Evolutionary conservation across 306 rosid species (phyloP), one percentile per base, ranked within the genome.

Genomic region (Citrullus colocynthis): DNA sequence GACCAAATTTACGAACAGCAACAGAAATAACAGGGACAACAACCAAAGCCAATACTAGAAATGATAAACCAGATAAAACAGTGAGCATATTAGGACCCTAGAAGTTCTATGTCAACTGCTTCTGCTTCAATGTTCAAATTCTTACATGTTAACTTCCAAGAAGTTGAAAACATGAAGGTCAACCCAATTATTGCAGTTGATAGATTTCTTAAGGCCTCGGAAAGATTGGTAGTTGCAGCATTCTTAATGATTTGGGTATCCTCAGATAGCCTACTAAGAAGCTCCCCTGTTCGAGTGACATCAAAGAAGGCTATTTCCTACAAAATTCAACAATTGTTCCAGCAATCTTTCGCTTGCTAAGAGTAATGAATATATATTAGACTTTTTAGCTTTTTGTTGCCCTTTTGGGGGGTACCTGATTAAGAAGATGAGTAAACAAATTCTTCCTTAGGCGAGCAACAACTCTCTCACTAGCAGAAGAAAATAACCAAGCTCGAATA

Each of bases 221-320:
- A 92, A 54, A 92, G 97, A 88, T 88, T 90, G 86, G 93, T 88
- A 78, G 97, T 92, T 81, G 96, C 97, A 56, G 97, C 97, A 79
- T 83, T 92, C 84, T 90, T 92, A 66, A 90, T 90, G 81, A 92
- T 90, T 82, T 90, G 93, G 39, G 97, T 92, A 80, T 92, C 97
- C 82, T 92, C 96, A 66, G 96, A 92, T 48, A 92, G 84, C 87
- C 97, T 92, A 75, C 97, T 92, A 32, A 92, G 85, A 61, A 92
- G 96, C 78, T 92, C 97, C 60, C 97, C 96, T 10, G 96, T 92
- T 72, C 89, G 87, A 61, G 97, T 92, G 67, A 92, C 87, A 85
- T 90, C 93, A 73, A 80, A 92, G 84, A 92, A 92, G 78, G 97
- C 96, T 82, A 92, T 90, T 85, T 92, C 97, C 97, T 90, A 86